Evolutionary conservation across 1,284 basidiomycete species (phyloP), one percentile per base, ranked within the genome.

Genomic region (Malassezia restricta): DNA sequence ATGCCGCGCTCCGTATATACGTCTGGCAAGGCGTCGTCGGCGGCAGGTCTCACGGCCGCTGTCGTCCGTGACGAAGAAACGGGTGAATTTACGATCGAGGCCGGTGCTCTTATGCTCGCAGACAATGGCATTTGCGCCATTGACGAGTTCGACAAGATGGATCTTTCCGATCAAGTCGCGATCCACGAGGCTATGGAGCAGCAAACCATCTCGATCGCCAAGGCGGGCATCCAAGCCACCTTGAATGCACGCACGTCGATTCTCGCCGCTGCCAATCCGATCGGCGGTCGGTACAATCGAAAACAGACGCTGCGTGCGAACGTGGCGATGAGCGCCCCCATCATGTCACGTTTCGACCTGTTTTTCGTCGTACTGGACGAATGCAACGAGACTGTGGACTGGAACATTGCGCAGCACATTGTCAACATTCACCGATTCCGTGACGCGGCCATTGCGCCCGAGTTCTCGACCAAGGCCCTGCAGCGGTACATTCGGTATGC

Each of bases 151-250:
- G 92, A 99, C 81, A 99, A 99, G 77, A 99, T 98, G 94, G 92
- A 98, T 74, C 82, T 96, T 43, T 83, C 87, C 2, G 94, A 98
- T 42, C 94, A 98, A 74, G 90, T 98, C 40, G 94, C 94, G 32
- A 98, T 99, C 64, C 94, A 99, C 79, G 92, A 98, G 79, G 91
- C 94, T 2, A 98, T 98, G 92, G 92, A 98, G 82, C 92, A 98
- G 76, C 92, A 98, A 77, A 98, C 92, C 1, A 96, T 98, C 68
- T 95, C 90, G 32, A 96, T 98, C 63, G 94, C 94, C 48, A 98
- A 99, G 75, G 94, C 94, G 3, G 94, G 94, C 57, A 96, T 98
- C 63, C 92, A 98, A 71, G 92, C 94, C 1, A 99, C 94, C 0
- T 80, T 99, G 45, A 98, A 99, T 66, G 94, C 94, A 0, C 83